Evolutionary conservation across 345 rosid species (phyloP).

Genomic region (Eucalyptus rudis): DNA sequence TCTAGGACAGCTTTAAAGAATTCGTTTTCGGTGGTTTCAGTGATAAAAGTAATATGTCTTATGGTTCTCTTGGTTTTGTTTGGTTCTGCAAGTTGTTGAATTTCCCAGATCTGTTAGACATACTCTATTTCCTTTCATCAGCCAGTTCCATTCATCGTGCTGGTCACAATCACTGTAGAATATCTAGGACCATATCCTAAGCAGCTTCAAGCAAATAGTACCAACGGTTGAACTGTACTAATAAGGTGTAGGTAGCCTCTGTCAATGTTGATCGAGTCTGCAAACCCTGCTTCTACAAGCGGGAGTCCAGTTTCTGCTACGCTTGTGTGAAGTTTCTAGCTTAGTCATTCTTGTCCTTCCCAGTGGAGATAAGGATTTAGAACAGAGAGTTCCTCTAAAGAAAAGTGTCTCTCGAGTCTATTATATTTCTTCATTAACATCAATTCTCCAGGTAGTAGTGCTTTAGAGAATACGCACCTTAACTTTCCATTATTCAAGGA

Average conservation of each 20-base stretch:
- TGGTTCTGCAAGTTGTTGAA: too few relatives aligned
- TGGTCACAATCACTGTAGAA: background rate
- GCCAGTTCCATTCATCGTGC: too few relatives aligned
- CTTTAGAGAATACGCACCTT: too few relatives aligned
- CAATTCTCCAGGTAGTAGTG: too few relatives aligned
- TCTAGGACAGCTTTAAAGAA: background rate
- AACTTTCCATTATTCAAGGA: too few relatives aligned
- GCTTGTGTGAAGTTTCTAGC: background rate
- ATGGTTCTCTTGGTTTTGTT: too few relatives aligned
- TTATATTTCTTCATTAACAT: too few relatives aligned
- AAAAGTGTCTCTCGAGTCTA: background rate
- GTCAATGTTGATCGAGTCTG: background rate
- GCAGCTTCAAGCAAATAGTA: background rate
- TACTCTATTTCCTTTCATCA: too few relatives aligned
- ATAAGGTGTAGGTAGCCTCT: background rate
- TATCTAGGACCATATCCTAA: background rate
- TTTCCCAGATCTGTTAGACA: too few relatives aligned
- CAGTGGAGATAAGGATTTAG: background rate
- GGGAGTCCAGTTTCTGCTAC: background rate
- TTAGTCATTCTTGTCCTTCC: background rate
- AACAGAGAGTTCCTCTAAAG: background rate
- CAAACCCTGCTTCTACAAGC: background rate
- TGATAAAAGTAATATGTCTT: too few relatives aligned
- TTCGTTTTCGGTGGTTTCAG: too few relatives aligned
- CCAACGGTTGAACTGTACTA: fast-evolving